Evolutionary conservation across 1,284 basidiomycete genomes (phyloP).

Genomic region (Apiotrichum brassicae): DNA sequence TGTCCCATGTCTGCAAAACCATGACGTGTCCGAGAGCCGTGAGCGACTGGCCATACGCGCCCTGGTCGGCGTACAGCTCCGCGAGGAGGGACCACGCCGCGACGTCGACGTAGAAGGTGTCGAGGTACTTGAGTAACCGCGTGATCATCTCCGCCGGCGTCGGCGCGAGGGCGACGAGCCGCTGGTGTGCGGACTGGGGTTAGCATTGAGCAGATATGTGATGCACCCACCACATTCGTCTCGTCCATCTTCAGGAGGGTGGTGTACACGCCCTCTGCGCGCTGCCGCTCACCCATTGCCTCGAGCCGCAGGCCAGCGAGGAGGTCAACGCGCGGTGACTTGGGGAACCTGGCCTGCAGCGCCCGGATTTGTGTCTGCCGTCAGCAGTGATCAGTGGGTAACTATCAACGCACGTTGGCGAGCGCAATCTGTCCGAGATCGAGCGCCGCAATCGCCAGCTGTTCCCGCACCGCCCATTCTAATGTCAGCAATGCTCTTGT

Average conservation of each 20-base stretch:
- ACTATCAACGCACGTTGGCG: conserved; percentile 63
- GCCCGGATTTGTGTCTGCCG: conserved; percentile 60
- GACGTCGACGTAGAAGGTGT: conserved; percentile 87
- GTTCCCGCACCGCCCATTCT: conserved; percentile 86
- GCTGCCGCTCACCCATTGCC: conserved; percentile 51
- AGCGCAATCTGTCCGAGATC: conserved; percentile 71
- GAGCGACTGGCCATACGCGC: conserved; percentile 54
- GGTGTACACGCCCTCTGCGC: conserved; percentile 52
- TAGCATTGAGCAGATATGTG: background rate
- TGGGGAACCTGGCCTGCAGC: conserved; percentile 66
- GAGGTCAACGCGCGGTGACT: conserved; percentile 72
- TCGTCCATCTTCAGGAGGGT: conserved; percentile 65
- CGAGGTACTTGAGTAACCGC: conserved; percentile 72
- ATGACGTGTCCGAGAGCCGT: conserved; percentile 37
- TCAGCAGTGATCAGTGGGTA: conserved; percentile 13
- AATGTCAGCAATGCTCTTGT: conserved; percentile 5
- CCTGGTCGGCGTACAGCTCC: conserved; percentile 71
- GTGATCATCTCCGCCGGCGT: conserved; percentile 58
- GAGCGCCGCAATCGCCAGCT: conserved; percentile 76
- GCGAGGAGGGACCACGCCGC: conserved; percentile 93
- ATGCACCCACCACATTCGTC: conserved; percentile 62
- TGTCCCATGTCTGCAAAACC: conserved; percentile 40
- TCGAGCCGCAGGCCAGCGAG: conserved; percentile 85
- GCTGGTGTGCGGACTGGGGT: conserved; percentile 69
- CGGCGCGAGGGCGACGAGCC: conserved; percentile 62